Conservation (phyloP, 129 eudicot species). For the Chrysanthemum makinoi region DNA sequence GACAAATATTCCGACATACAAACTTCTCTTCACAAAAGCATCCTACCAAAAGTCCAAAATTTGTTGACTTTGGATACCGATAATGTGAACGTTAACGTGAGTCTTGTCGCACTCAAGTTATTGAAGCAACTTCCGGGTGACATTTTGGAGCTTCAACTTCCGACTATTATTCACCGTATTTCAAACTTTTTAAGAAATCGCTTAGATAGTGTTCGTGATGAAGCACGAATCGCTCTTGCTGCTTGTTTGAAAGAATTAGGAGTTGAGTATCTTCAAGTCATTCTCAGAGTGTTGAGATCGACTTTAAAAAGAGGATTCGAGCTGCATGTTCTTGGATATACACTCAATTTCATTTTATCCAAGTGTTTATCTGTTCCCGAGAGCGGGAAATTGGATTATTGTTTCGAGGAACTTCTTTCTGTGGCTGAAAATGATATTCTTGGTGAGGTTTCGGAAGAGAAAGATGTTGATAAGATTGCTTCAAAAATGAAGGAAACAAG, state of each 20-base stretch:
- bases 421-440: conserved; percentile 72
- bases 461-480: conserved; percentile 92
- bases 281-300: conserved; percentile 59
- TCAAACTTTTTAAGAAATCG: conserved; percentile 72
- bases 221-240: conserved; percentile 83
- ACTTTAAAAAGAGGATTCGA: conserved; percentile 86
- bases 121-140: conserved; percentile 70
- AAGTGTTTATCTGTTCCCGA: conserved; percentile 43
- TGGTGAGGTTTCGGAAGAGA: conserved; percentile 85
- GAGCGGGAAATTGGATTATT: conserved; percentile 63
- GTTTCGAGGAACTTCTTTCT: conserved; percentile 69
- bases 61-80: conserved; percentile 64
- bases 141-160: conserved; percentile 63
- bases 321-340: conserved; percentile 86
- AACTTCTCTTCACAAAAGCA: conserved; percentile 40
- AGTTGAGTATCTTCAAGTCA: conserved; percentile 60
- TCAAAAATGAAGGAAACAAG: conserved; percentile 97
- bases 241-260: conserved; percentile 91
- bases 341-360: conserved; percentile 68
- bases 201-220: conserved; percentile 84
- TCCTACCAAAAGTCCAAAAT: conserved; percentile 73
- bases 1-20: conserved; percentile 35
- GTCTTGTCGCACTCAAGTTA: conserved; percentile 75
- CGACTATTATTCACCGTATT: conserved; percentile 71
- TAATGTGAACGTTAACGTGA: conserved; percentile 58